Evolutionary conservation across 1,284 basidiomycete genomes (phyloP).

Genomic region (Puccinia horiana): DNA sequence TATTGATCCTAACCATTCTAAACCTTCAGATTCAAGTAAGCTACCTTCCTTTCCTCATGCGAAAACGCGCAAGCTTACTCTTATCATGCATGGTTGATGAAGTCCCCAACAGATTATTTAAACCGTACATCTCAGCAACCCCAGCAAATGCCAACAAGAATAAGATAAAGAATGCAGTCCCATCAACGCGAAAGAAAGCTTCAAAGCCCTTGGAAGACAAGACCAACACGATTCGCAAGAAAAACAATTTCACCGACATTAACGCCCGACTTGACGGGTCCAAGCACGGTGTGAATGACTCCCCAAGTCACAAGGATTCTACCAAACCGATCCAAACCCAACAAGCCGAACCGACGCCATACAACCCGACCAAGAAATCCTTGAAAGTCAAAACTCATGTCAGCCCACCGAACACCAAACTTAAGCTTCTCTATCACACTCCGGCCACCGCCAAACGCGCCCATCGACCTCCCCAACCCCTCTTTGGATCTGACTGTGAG

Average conservation of each 20-base stretch:
- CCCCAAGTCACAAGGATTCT: neutral
- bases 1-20: neutral
- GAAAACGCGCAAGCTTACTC: neutral
- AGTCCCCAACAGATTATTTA: neutral
- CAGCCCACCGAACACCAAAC: neutral
- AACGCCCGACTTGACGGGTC: neutral
- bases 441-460: conserved; percentile 10
- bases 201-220: neutral
- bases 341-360: neutral
- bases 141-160: neutral
- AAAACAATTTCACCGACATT: neutral
- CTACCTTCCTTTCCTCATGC: neutral
- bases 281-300: neutral
- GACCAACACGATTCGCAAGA: conserved; percentile 1
- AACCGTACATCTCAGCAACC: conserved; percentile 1
- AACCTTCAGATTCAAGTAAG: neutral
- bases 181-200: neutral
- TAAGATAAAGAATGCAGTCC: neutral
- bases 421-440: neutral
- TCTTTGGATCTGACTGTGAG: neutral
- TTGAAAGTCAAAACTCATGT: neutral
- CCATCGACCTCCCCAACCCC: neutral
- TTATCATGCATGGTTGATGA: neutral
- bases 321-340: neutral
- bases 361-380: neutral